Evolutionary conservation across 257 asterid species (phyloP), one percentile per base, ranked within the genome.

Genomic region (Pogostemon cablin): DNA sequence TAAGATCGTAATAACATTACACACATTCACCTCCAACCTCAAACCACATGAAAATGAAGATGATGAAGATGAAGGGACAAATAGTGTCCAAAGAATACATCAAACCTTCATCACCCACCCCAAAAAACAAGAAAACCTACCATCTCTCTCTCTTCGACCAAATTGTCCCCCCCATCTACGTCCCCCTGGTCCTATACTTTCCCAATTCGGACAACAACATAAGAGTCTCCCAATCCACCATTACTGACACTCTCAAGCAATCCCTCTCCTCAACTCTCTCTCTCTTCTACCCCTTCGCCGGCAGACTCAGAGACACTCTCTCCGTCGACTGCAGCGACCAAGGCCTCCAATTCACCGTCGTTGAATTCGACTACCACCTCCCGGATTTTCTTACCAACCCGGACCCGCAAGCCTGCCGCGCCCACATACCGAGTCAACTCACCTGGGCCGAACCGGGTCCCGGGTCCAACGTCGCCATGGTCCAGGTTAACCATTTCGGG

Each of bases 61-160:
- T 15, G 17, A 74, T 71, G 77, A 74, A 77, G 69, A 81, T 76
- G 80, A 84, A 76, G 52, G 63, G 37, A 3, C 72, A 79, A 57
- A 84, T 84, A 10, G 55, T 84, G 37, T 81, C 85, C 11, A 66
- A 39, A 67, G 90, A 85, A 59, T 15, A 32, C 81, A 74, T 82
- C 70, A 82, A 85, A 50, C 90, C 90, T 38, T 85, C 84, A 12
- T 78, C 82, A 5, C 84, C 81, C 42, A 85, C 86, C 43, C 87
- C 81, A 4, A 47, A n/a, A 7, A 55, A 43, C 69, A 72, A 52
- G 4, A 71, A 53, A 78, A 82, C 54, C 72, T 71, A 85, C 82
- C 65, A 69, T 1, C 82, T 80, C 39, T 82, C 90, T 7, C 48
- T 82, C 44, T 59, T 85, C 3, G 90, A 85, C 48, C 90, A 82